phyloP scores from a whole-genome alignment of 768 basidiomycete genomes.

The Psilocybe tampanensis region DNA sequence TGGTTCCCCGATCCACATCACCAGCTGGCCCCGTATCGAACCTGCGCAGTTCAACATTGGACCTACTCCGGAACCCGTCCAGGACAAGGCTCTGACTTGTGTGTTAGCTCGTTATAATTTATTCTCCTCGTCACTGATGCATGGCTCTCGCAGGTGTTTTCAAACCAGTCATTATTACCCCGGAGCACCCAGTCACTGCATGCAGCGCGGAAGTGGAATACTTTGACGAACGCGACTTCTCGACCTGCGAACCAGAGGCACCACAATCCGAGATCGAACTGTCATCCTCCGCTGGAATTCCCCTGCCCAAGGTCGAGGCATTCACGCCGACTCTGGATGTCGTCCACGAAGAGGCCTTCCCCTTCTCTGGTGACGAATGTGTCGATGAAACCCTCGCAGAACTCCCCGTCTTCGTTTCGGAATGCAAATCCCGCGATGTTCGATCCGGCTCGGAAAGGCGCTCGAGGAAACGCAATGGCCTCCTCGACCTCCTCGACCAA shows the following conservation, averaged over 20 bases:
- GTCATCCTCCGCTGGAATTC: too few relatives aligned
- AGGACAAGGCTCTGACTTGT: conserved; percentile 23
- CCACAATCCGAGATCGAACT: too few relatives aligned
- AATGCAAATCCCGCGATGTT: too few relatives aligned
- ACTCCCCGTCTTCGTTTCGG: too few relatives aligned
- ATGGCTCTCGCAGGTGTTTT: conserved; percentile 14
- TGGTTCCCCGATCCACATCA: conserved; percentile 2
- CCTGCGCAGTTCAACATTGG: conserved; percentile 23
- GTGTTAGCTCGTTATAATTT: neutral
- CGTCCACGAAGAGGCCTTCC: too few relatives aligned
- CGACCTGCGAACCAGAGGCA: too few relatives aligned
- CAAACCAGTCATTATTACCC: conserved; percentile 20
- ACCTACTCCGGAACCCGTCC: conserved; percentile 19
- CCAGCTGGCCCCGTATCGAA: conserved; percentile 18
- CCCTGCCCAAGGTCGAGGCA: too few relatives aligned
- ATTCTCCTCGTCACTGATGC: too few relatives aligned
- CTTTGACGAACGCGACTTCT: too few relatives aligned
- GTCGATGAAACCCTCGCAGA: neutral
- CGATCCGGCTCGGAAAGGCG: neutral
- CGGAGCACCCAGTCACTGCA: conserved; percentile 3
- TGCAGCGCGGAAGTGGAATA: conserved; percentile 18
- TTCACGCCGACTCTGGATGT: too few relatives aligned
- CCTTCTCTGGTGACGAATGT: neutral
- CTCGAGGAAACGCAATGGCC: conserved; percentile 4
- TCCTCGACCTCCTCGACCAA: conserved; percentile 21